Conservation (phyloP, 805 yeast species). For the Pachysolen tannophilus region DNA sequence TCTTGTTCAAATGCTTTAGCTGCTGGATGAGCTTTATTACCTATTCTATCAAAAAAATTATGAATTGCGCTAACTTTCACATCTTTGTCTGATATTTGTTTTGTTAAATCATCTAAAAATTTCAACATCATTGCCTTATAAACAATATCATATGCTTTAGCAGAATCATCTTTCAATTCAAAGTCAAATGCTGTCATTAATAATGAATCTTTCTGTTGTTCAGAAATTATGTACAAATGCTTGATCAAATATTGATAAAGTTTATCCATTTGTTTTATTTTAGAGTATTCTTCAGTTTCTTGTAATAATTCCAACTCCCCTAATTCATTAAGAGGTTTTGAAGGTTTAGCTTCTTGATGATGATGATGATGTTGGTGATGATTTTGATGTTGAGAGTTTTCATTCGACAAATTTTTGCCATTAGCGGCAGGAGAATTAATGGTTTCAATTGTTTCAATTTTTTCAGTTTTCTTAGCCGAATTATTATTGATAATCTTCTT, state of each 20-base stretch:
- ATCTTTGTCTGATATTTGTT: conserved; percentile 13
- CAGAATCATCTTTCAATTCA: conserved; percentile 55
- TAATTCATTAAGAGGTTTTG: conserved; percentile 24
- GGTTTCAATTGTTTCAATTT: conserved; percentile 15
- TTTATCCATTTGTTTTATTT: conserved; percentile 39
- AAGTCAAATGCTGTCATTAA: conserved; percentile 88
- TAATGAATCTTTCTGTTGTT: conserved; percentile 84
- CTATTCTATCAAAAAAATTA: conserved; percentile 59
- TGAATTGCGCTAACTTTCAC: conserved; percentile 37
- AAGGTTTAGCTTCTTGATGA: conserved; percentile 18
- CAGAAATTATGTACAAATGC: conserved; percentile 66
- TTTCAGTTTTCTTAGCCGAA: conserved; percentile 1
- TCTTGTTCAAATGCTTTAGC: conserved; percentile 63
- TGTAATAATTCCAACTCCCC: conserved; percentile 51
- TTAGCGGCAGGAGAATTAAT: conserved; percentile 19
- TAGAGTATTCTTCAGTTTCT: conserved; percentile 59
- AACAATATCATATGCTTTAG: conserved; percentile 54
- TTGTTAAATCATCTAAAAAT: conserved; percentile 33
- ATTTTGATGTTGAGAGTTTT: background rate
- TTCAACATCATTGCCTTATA: conserved; percentile 76
- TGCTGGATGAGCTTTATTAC: conserved; percentile 51
- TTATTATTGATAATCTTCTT: too few species aligned
- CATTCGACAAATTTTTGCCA: background rate
- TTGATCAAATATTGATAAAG: conserved; percentile 44
- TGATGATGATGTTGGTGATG: too few species aligned